Base-by-base conservation (phyloP, 1,284 basidiomycete species). In the Puccinia triticina region DNA sequence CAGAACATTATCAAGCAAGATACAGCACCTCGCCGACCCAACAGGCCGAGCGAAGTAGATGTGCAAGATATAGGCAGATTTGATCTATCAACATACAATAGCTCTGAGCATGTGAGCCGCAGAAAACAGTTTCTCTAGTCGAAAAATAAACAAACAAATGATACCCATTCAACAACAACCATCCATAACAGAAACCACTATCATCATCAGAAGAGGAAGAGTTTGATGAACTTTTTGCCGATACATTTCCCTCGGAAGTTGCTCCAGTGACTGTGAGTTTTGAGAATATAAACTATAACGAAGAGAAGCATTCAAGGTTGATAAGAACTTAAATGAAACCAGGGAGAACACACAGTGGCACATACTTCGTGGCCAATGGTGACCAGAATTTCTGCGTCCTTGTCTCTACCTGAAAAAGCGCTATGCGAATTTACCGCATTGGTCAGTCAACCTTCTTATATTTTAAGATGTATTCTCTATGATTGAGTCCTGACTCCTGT, bases 331-430 rank as follows among this genome's bases (percentile, higher is more conserved):
- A 23, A 37, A 29, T 43, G 32, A 29, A 50, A 23, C 32, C 69
- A 72, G 69, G 69, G 50, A 53, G 48, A 72, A 1, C 7, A 48
- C 2, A n/a, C 46, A 18, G 48, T 50, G 43, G 16, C 7, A 53
- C 29, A 72, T 72, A 29, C 14, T 18, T 34, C 37, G 5, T 72
- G 69, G 69, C 43, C 69, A n/a, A 50, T 73, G 18, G 32, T n/a
- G 16, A 73, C n/a, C 48, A 73, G 21, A 73, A 57, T 73, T 29
- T 57, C 48, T 4, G 71, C 71, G 40, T 53, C 71, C 23, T 73
- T 73, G 53, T 73, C 71, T 40, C 29, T 55, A 34, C 71, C 71
- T 11, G 71, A 73, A 40, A 73, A 73, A 48, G 71, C 71, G 37
- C 71, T 73, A 8, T 48, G 71, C 14, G 71, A 55, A 55, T 73